A percentile compares a stretch with the other conserved stretches of the same genome.
Evolutionary conservation across 768 basidiomycete genomes (phyloP).

Genomic region (Suillus occidentalis): DNA sequence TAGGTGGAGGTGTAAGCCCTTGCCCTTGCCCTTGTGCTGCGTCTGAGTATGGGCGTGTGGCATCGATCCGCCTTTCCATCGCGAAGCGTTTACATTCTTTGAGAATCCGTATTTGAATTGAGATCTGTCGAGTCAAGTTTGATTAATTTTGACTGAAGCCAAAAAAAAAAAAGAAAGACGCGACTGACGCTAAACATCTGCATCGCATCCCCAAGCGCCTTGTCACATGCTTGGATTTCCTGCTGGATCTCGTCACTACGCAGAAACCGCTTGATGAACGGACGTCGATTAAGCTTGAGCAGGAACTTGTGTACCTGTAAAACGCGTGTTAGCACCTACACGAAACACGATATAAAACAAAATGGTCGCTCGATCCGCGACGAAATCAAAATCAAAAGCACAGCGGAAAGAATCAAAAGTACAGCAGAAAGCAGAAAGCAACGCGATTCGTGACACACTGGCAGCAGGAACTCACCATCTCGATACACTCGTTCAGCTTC

Average conservation of each 20-base stretch:
- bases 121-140: neutral
- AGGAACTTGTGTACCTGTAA: conserved; percentile 52
- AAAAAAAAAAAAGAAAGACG: conserved; percentile 14
- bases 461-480: conserved; percentile 42
- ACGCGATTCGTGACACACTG: neutral
- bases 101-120: neutral
- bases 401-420: too few species aligned
- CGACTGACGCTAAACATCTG: conserved; percentile 51
- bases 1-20: neutral
- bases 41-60: too few species aligned
- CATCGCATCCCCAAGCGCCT: conserved; percentile 53
- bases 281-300: conserved; percentile 57
- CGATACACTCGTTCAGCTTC: conserved; percentile 40
- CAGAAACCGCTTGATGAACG: conserved; percentile 78
- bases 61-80: neutral
- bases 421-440: too few species aligned
- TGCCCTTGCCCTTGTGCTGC: neutral
- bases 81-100: neutral
- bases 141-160: neutral
- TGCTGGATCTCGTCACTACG: conserved; percentile 67
- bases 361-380: neutral
- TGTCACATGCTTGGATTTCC: conserved; percentile 52
- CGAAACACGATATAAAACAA: too few species aligned
- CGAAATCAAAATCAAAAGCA: neutral
- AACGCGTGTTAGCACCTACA: neutral